Evolutionary conservation across 306 rosid species (phyloP).

Genomic region (Trifolium subterraneum): DNA sequence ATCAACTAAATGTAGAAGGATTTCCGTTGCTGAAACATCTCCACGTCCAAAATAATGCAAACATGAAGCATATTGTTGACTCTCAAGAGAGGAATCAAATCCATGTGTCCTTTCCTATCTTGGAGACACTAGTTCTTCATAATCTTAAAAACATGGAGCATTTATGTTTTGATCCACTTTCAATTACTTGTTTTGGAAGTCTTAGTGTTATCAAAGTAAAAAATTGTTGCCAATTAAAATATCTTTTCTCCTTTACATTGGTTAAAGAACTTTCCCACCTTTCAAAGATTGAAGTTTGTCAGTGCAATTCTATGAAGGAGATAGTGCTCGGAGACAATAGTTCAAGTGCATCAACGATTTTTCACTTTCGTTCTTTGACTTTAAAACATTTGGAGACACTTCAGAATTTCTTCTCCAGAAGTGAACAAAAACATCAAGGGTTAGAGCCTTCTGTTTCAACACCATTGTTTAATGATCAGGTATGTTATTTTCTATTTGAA

Average conservation of each 20-base stretch:
- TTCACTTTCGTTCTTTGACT: background rate
- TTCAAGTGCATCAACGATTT: background rate
- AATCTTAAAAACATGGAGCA: slow-evolving; percentile 11
- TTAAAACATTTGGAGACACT: background rate
- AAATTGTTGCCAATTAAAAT: slow-evolving; percentile 1
- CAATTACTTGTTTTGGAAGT: background rate
- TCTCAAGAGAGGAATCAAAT: background rate
- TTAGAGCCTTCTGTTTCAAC: background rate
- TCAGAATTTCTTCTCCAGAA: background rate
- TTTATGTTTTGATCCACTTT: background rate
- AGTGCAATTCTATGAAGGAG: background rate
- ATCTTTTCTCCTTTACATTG: slow-evolving; percentile 8
- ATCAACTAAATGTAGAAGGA: background rate
- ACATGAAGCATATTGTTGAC: background rate
- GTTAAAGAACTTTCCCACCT: background rate
- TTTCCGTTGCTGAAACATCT: background rate
- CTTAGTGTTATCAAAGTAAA: background rate
- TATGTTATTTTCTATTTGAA: background rate
- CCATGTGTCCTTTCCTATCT: background rate
- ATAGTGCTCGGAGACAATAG: background rate
- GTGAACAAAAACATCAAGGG: background rate
- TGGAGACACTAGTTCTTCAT: background rate
- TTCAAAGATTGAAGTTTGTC: slow-evolving; percentile 8
- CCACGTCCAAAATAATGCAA: background rate
- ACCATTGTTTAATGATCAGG: background rate